phyloP scores from a whole-genome alignment of 1,284 basidiomycete genomes.

The Phenoliferia sp. region DNA sequence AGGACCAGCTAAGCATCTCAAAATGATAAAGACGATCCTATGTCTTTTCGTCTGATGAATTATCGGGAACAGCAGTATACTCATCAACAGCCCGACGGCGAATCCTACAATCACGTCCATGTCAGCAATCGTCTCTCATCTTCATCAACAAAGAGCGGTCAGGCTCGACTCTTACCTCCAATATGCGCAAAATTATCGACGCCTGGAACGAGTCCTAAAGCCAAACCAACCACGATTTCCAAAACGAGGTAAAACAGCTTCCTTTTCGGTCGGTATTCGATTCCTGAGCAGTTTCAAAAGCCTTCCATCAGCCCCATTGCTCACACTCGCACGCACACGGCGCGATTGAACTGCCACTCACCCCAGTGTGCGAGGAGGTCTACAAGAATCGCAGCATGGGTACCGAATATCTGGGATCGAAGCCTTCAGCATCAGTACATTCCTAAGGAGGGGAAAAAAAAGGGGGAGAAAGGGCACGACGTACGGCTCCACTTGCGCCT shows the following conservation, averaged over 20 bases:
- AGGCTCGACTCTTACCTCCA: slow-evolving; percentile 39
- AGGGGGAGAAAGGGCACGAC: slow-evolving; percentile 62
- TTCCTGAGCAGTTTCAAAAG: slow-evolving; percentile 44
- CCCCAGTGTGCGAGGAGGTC: slow-evolving; percentile 89
- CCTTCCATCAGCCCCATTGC: background rate
- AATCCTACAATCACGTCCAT: slow-evolving; percentile 45
- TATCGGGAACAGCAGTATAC: slow-evolving; percentile 79
- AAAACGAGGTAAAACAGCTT: slow-evolving; percentile 76
- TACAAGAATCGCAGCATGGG: slow-evolving; percentile 70
- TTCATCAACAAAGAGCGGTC: background rate
- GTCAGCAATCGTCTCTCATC: slow-evolving; percentile 26
- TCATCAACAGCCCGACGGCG: slow-evolving; percentile 69
- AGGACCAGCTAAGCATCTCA: slow-evolving; percentile 67
- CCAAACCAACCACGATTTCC: slow-evolving; percentile 78
- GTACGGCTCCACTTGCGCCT: slow-evolving; percentile 85
- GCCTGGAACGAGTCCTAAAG: slow-evolving; percentile 70
- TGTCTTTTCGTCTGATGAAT: slow-evolving; percentile 69
- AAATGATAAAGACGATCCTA: slow-evolving; percentile 64
- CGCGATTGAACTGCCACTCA: background rate
- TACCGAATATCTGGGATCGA: slow-evolving; percentile 66
- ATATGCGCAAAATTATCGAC: slow-evolving; percentile 49
- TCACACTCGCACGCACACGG: background rate
- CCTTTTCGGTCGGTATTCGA: slow-evolving; percentile 69
- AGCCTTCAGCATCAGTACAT: too few relatives aligned
- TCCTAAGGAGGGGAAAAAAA: background rate